Evolutionary conservation across 306 rosid species (phyloP).

Genomic region (Cicer yamashitae): DNA sequence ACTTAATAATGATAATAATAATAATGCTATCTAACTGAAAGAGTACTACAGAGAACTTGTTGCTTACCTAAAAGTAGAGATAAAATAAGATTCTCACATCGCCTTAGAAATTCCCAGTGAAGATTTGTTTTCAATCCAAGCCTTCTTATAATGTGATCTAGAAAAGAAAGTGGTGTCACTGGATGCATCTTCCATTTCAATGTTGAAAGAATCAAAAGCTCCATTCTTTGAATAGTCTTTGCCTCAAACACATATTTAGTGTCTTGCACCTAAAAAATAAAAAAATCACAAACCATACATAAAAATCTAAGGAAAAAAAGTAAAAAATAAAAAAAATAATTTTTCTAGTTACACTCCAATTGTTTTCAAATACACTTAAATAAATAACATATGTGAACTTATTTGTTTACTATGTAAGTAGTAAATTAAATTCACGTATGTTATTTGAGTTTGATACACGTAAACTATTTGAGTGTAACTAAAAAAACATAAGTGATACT

Average conservation of each 20-base stretch:
- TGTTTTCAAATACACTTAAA: too few relatives aligned
- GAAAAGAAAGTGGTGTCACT: slow-evolving; percentile 83
- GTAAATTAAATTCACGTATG: too few relatives aligned
- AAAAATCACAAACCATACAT: background rate
- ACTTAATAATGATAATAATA: background rate
- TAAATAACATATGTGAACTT: too few relatives aligned
- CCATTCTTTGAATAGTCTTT: slow-evolving; percentile 91
- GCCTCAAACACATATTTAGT: slow-evolving; percentile 72
- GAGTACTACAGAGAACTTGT: background rate
- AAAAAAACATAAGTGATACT: too few relatives aligned
- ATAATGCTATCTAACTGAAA: background rate
- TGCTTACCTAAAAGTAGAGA: slow-evolving; percentile 71
- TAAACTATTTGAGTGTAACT: too few relatives aligned
- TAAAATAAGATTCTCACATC: slow-evolving; percentile 78
- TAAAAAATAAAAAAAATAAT: background rate
- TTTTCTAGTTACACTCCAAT: too few relatives aligned
- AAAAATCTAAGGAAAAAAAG: background rate
- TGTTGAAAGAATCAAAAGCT: slow-evolving; percentile 76
- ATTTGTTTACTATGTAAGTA: too few relatives aligned
- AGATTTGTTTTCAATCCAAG: slow-evolving; percentile 74
- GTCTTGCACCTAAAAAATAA: slow-evolving; percentile 60
- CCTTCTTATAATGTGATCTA: slow-evolving; percentile 77
- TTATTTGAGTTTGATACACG: too few relatives aligned
- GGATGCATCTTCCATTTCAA: slow-evolving; percentile 97
- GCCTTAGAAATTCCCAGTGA: slow-evolving; percentile 75